Evolutionary conservation across 2,329 filamentous ascomycete species (phyloP).

Genomic region (Scytalidium sp.): DNA sequence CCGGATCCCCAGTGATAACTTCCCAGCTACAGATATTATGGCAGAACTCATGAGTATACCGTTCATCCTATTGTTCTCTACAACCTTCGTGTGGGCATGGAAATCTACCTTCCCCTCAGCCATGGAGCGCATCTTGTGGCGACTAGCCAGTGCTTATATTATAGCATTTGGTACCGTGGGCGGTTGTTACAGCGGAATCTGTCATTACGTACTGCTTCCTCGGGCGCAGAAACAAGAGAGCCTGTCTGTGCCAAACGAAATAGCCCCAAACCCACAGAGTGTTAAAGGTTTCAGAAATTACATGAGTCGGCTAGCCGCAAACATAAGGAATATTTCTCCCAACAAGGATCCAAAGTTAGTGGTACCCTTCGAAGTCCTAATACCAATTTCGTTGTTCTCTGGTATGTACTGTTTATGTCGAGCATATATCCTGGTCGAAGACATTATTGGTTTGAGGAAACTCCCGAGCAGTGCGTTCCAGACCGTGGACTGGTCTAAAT

Average conservation of each 20-base stretch:
- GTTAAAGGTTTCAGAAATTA: neutral
- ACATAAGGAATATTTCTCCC: neutral
- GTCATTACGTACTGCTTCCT: neutral
- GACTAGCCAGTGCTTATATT: constrained; percentile 1
- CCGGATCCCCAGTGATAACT: constrained; percentile 3
- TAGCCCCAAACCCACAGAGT: neutral
- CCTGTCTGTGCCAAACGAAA: neutral
- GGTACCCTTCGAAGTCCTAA: neutral
- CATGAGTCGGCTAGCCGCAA: neutral
- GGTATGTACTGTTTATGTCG: constrained; percentile 1
- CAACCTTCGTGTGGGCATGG: constrained; percentile 7
- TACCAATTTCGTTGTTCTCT: neutral
- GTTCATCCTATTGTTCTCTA: constrained; percentile 2
- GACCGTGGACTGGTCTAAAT: constrained; percentile 9
- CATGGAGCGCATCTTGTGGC: constrained; percentile 7
- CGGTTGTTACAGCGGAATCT: neutral
- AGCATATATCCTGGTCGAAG: constrained; percentile 2
- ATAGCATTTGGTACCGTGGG: constrained; percentile 1
- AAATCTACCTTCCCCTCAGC: constrained; percentile 7
- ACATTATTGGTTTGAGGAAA: constrained; percentile 4
- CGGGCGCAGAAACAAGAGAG: neutral
- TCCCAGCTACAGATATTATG: neutral
- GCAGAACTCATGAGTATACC: neutral
- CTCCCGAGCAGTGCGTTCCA: constrained; percentile 5
- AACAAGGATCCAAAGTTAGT: neutral